A percentile compares a stretch with the other conserved stretches of the same genome.
phyloP scores from a whole-genome alignment of 2,329 filamentous ascomycete genomes.

The Neofusicoccum ribis region DNA sequence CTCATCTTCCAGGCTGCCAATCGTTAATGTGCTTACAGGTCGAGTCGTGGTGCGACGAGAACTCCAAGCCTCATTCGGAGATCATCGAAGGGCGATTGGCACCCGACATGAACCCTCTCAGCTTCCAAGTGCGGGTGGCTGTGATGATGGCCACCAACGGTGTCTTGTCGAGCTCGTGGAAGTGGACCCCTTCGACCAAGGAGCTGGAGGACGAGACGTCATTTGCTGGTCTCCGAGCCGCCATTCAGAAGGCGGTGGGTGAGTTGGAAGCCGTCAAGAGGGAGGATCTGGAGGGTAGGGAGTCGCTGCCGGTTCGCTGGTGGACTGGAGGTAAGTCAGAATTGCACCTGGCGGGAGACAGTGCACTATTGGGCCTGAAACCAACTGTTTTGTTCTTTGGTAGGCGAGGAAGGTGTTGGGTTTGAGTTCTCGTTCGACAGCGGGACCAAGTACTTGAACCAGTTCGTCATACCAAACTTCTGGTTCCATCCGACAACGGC shows the following conservation, averaged over 20 bases:
- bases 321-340: conserved; percentile 47
- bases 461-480: conserved; percentile 59
- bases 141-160: background rate
- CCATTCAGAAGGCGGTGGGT: background rate
- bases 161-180: background rate
- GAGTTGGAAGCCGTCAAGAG: background rate
- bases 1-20: too few relatives aligned
- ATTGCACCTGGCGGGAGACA: too few relatives aligned
- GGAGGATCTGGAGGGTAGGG: background rate
- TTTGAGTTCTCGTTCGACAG: conserved; percentile 37
- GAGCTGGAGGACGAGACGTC: background rate
- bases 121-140: conserved; percentile 47
- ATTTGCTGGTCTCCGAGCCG: background rate
- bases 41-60: conserved; percentile 36
- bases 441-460: conserved; percentile 42
- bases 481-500: conserved; percentile 64
- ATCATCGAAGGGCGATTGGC: conserved; percentile 45
- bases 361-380: too few relatives aligned
- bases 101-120: conserved; percentile 52
- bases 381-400: background rate
- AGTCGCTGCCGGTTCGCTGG: conserved; percentile 25
- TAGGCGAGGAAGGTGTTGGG: conserved; percentile 40
- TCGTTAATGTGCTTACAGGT: conserved; percentile 22
- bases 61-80: conserved; percentile 37
- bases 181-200: background rate